phyloP scores from a whole-genome alignment of 345 rosid species.

The Carallia brachiata region DNA sequence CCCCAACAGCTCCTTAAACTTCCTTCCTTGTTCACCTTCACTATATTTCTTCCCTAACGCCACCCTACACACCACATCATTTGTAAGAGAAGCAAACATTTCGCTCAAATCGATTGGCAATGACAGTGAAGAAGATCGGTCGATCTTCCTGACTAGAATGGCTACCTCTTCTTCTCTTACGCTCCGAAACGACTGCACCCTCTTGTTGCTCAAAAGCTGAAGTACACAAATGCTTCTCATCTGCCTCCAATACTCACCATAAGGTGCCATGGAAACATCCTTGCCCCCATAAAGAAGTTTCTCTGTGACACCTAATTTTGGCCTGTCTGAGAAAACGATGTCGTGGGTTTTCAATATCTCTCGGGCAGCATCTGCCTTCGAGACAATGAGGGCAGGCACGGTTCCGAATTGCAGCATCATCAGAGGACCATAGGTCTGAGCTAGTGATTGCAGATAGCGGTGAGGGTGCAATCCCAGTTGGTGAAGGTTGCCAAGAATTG shows the following conservation, averaged over 20 bases:
- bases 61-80: slow-evolving; percentile 43
- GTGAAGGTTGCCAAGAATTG: slow-evolving; percentile 18
- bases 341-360: slow-evolving; percentile 61
- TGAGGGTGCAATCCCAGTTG: slow-evolving; percentile 8
- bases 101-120: slow-evolving; percentile 40
- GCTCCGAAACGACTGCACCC: slow-evolving; percentile 36
- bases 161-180: slow-evolving; percentile 48
- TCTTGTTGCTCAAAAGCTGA: slow-evolving; percentile 49
- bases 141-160: slow-evolving; percentile 26
- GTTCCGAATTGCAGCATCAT: slow-evolving; percentile 58
- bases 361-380: slow-evolving; percentile 47
- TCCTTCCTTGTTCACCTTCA: slow-evolving; percentile 25
- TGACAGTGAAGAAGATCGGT: slow-evolving; percentile 13
- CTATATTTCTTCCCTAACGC: slow-evolving; percentile 53
- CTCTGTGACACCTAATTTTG: slow-evolving; percentile 12
- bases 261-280: slow-evolving; percentile 43
- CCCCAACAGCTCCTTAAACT: slow-evolving; percentile 27
- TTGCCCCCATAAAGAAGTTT: slow-evolving; percentile 37
- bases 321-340: slow-evolving; percentile 42
- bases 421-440: slow-evolving; percentile 42
- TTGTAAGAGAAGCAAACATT: slow-evolving; percentile 21
- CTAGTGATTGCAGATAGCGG: slow-evolving; percentile 6
- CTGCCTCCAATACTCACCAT: slow-evolving; percentile 76
- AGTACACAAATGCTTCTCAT: slow-evolving; percentile 46
- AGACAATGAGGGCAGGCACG: slow-evolving; percentile 43